phyloP scores from a whole-genome alignment of 1,284 basidiomycete species.

The Sanghuangporus baumii region DNA sequence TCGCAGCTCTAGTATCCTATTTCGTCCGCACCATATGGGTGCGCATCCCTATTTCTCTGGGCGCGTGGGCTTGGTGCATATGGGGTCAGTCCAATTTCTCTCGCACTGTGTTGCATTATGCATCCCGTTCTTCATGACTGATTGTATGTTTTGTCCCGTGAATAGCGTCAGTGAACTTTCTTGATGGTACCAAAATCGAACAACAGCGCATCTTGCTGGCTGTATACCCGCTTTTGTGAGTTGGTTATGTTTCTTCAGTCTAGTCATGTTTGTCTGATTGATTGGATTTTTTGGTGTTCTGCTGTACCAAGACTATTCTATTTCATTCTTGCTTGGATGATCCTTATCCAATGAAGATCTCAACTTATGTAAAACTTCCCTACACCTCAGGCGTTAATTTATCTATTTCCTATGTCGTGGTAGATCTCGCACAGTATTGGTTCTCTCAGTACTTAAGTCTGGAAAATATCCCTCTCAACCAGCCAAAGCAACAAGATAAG shows the following conservation, averaged over 20 bases:
- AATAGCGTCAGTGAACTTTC: constrained; percentile 86
- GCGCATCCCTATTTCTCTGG: constrained; percentile 76
- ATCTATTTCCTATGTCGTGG: too few relatives aligned
- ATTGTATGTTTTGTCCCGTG: not conserved
- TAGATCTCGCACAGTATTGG: too few relatives aligned
- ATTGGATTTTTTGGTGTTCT: not conserved
- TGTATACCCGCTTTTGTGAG: constrained; percentile 86
- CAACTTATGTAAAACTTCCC: not conserved
- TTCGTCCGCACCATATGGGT: constrained; percentile 85
- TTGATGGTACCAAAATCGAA: constrained; percentile 90
- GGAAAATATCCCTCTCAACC: not conserved
- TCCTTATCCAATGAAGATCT: constrained; percentile 66
- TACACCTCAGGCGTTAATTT: too few relatives aligned
- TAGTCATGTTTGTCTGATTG: not conserved
- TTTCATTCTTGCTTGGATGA: constrained; percentile 91
- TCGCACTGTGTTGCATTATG: constrained; percentile 8
- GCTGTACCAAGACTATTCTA: constrained; percentile 60
- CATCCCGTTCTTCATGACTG: not conserved
- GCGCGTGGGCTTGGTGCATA: constrained; percentile 90
- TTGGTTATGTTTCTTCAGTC: constrained; percentile 18
- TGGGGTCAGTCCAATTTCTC: constrained; percentile 63
- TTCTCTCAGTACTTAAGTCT: not conserved
- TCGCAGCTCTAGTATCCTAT: constrained; percentile 82
- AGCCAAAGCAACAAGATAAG: not conserved
- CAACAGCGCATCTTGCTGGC: constrained; percentile 83